Evolutionary conservation across 1,139 yeast genomes (phyloP), one percentile per base, ranked within the genome.

Genomic region (Blastobotrys capitulatus): DNA sequence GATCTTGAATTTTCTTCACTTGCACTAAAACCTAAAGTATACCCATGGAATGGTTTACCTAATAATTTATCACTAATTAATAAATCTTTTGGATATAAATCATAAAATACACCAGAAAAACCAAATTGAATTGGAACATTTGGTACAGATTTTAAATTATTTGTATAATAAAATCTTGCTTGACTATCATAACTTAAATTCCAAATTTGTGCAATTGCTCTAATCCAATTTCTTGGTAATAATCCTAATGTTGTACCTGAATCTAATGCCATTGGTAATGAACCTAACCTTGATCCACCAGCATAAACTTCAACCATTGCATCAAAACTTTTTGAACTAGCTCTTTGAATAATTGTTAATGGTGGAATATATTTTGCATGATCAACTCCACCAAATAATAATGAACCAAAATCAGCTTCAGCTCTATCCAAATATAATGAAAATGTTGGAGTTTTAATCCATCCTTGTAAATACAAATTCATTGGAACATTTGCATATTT

Each of bases 301-400:
- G 18, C 35, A 26, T 37, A 35, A 10, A 34, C 26, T 13, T 48
- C 50, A 15, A 53, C 47, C 16, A 46, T 41, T 13, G 54, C 43
- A 35, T 47, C 46, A 39, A 29, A 60, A 45, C 18, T 51, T 51
- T 39, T 47, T 54, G 9, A 50, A 37, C 29, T 46, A 37, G 53
- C 48, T 16, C 63, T 51, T 6, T 55, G 56, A 18, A 60, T 47
- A 2, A 55, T 41, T 38, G 53, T 57, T 50, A 74, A 64, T 7
- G 57, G 49, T 3, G 78, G 78, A 1, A 62, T 43, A 58, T 71
- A 75, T 58, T 75, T 76, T 44, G 75, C 72, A 51, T 73, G 71
- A 58, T 77, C 80, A 44, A 77, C 67, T 5, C 78, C 80, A 2
- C 80, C 80, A 61, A 76, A 76, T 44, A 67, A 50, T 39, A 76